A percentile compares a stretch with the other conserved stretches of the same genome.
phyloP scores from a whole-genome alignment of 2,329 filamentous ascomycete genomes.

The Fusarium sp. region DNA sequence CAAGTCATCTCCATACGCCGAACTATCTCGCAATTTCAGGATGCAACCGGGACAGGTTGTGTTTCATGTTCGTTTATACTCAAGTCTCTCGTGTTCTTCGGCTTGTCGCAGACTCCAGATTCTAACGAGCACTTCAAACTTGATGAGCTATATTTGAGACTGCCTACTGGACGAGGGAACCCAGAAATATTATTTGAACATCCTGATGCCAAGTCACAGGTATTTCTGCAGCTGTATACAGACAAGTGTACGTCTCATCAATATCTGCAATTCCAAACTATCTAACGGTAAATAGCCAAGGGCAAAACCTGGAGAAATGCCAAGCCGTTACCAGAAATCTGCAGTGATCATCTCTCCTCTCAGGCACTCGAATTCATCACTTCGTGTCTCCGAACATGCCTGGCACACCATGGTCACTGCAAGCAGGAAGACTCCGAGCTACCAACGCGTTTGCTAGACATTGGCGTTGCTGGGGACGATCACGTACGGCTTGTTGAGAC shows the following conservation, averaged over 20 bases:
- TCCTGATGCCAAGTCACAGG: neutral
- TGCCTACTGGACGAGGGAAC: slow-evolving; percentile 24
- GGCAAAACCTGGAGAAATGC: slow-evolving; percentile 15
- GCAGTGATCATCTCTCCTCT: slow-evolving; percentile 21
- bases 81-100: slow-evolving; percentile 16
- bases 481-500: slow-evolving; percentile 14
- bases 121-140: neutral
- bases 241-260: slow-evolving; percentile 2
- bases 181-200: slow-evolving; percentile 24
- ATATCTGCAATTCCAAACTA: fast-evolving
- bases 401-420: slow-evolving; percentile 13
- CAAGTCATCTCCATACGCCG: slow-evolving; percentile 5
- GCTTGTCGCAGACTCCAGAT: neutral
- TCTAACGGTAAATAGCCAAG: slow-evolving; percentile 9
- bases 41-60: slow-evolving; percentile 9
- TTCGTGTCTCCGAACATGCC: slow-evolving; percentile 19
- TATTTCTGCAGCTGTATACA: slow-evolving; percentile 26
- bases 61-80: slow-evolving; percentile 15
- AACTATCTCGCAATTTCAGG: slow-evolving; percentile 3
- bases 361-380: slow-evolving; percentile 21
- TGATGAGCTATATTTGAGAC: slow-evolving; percentile 6
- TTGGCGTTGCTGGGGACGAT: neutral
- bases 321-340: slow-evolving; percentile 27
- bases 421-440: neutral
- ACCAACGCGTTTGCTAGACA: slow-evolving; percentile 29